Evolutionary conservation across 805 yeast species (phyloP).

Genomic region (Kuraishia floccosa): DNA sequence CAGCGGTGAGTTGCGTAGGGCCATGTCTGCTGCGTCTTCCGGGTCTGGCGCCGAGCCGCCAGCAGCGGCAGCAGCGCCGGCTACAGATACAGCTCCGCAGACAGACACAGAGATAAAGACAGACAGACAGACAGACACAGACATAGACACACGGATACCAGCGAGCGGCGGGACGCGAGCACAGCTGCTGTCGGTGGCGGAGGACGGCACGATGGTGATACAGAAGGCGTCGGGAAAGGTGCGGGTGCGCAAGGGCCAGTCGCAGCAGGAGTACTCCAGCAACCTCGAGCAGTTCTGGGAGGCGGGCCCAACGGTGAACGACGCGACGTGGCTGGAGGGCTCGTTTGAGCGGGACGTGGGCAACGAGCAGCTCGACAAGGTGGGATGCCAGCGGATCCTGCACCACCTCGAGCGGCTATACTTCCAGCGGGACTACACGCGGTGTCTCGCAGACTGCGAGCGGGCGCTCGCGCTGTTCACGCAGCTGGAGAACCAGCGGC

Average conservation of each 20-base stretch:
- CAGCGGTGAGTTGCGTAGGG: no score
- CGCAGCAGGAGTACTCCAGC: constrained; percentile 45
- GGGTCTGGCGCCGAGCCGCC: no score
- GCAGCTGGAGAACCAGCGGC: not conserved
- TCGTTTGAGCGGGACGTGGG: not conserved
- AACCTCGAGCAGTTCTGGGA: constrained; percentile 40
- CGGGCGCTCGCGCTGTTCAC: constrained; percentile 12
- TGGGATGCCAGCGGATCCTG: constrained; percentile 41
- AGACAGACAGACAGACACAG: not conserved
- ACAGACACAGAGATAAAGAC: not conserved
- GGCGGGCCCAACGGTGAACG: constrained; percentile 49
- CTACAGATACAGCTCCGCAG: no score
- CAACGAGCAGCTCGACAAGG: constrained; percentile 21
- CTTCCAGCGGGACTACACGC: constrained; percentile 36
- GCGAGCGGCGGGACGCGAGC: no score
- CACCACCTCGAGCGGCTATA: constrained; percentile 57
- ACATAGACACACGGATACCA: not conserved
- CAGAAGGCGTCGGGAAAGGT: constrained; percentile 32
- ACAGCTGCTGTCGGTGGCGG: no score
- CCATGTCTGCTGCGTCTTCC: no score
- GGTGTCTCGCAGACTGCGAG: constrained; percentile 36
- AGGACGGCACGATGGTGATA: constrained; percentile 29
- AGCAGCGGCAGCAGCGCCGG: no score
- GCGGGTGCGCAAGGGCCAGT: constrained; percentile 56
- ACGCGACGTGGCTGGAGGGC: constrained; percentile 27